Conservation (phyloP, 306 rosid species). For the Quercus suber region DNA sequence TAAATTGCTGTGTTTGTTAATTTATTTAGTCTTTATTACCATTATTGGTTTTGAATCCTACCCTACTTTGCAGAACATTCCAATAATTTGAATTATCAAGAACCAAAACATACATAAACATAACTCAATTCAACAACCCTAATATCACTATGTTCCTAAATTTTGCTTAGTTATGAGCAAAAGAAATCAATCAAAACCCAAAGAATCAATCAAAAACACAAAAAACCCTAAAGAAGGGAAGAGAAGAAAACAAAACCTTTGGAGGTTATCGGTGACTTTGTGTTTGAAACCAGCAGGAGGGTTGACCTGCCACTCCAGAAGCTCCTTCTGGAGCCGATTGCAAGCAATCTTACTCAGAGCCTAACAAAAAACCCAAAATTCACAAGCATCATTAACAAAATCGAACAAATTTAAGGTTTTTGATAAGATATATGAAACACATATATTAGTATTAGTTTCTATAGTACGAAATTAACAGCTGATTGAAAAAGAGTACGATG, state of each 20-base stretch:
- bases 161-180: neutral
- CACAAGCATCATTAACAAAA: neutral
- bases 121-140: neutral
- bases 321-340: conserved; percentile 99
- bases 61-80: neutral
- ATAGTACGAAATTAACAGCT: too few relatives aligned
- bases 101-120: neutral
- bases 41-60: neutral
- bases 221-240: conserved; percentile 8
- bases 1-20: too few relatives aligned
- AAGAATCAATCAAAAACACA: neutral
- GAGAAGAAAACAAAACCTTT: conserved; percentile 44
- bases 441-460: neutral
- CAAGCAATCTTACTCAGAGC: conserved; percentile 95
- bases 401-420: neutral
- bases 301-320: conserved; percentile 97
- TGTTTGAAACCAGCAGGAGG: conserved; percentile 94
- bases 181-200: neutral
- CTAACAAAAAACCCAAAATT: conserved; percentile 38
- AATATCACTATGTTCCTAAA: neutral
- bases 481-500: neutral
- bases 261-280: conserved; percentile 95
- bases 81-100: neutral
- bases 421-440: too few relatives aligned
- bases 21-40: too few relatives aligned